These are phyloP conservation scores for Debaryomyces coudertii DNA, from an alignment of 1,139 yeast species.

Conservation along the genomic window DNA sequence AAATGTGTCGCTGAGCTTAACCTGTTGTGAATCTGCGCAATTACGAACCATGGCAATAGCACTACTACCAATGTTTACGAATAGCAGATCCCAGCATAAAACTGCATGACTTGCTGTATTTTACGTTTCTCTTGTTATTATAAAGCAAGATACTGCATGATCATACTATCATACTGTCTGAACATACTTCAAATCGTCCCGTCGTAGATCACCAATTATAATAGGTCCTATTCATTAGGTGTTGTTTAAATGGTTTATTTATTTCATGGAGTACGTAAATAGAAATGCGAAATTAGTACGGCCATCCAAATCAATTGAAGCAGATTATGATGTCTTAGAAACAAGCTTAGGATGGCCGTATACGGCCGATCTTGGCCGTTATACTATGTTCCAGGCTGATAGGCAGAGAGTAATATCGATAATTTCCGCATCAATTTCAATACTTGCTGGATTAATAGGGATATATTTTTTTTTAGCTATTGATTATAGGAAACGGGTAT, in stretches of 20 bases:
- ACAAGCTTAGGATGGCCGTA: not conserved
- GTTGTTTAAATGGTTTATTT: not conserved
- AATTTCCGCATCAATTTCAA: constrained; percentile 58
- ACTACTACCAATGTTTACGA: not conserved
- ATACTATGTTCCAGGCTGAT: constrained; percentile 6
- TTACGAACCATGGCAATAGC: not conserved
- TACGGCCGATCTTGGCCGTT: constrained; percentile 10
- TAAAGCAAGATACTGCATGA: not conserved
- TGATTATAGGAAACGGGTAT: constrained; percentile 62
- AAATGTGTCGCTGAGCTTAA: no score
- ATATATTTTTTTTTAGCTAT: constrained; percentile 60
- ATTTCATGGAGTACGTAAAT: not conserved
- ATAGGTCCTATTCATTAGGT: not conserved
- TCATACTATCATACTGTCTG: not conserved
- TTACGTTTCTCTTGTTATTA: not conserved
- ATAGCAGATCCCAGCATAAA: not conserved
- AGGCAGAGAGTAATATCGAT: constrained; percentile 9
- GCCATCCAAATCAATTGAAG: not conserved
- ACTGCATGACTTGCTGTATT: not conserved
- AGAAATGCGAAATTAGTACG: not conserved
- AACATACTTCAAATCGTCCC: not conserved
- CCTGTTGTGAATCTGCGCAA: not conserved
- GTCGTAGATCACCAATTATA: not conserved
- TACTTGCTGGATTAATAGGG: constrained; percentile 55
- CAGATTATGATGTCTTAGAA: not conserved